Percentiles rank a stretch among this genome's conserved stretches.
Evolutionary conservation across 1,284 basidiomycete genomes (phyloP).

Genomic region (Irpex sp.): DNA sequence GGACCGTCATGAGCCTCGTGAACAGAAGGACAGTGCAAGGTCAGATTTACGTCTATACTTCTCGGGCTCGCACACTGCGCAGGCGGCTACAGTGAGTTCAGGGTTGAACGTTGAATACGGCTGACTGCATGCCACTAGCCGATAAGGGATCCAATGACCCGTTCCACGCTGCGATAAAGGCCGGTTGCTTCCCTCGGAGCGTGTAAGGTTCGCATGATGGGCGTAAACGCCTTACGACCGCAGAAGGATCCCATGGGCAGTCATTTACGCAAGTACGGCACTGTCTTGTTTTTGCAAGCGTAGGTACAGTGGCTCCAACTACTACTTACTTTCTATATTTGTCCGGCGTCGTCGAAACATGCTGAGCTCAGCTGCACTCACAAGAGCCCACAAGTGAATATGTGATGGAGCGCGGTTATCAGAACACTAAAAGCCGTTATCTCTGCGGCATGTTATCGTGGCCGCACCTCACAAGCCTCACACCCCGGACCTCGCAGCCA

Average conservation of each 20-base stretch:
- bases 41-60: background rate
- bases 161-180: background rate
- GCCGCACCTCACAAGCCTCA: background rate
- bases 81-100: background rate
- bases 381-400: conserved; percentile 1
- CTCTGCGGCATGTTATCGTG: background rate
- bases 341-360: background rate
- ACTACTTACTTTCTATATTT: background rate
- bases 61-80: background rate
- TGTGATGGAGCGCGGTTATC: background rate
- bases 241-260: too few species aligned
- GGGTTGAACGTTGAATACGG: background rate
- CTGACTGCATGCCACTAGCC: background rate
- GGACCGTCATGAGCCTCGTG: background rate
- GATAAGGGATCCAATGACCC: background rate
- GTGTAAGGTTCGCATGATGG: background rate
- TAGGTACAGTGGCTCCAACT: background rate
- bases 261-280: too few species aligned
- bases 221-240: too few species aligned
- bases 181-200: background rate
- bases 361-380: conserved; percentile 1
- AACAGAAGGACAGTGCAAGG: background rate
- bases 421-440: background rate
- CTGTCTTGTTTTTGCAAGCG: too few species aligned
- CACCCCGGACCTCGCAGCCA: background rate